Evolutionary conservation across 192 early-diverging fungal species (phyloP).

Genomic region (Neocallimastix lanati): DNA sequence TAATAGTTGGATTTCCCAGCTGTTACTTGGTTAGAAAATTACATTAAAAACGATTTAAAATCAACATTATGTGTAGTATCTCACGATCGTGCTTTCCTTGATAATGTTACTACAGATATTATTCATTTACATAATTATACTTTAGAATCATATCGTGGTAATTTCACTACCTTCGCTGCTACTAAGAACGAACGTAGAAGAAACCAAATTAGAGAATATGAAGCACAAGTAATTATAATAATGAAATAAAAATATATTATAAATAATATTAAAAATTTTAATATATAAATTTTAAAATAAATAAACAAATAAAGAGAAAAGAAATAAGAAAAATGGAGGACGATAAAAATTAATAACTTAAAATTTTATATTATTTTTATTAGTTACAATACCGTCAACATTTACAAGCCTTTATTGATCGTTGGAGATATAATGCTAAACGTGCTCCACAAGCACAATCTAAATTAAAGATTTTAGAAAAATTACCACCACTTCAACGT

Average conservation of each 20-base stretch:
- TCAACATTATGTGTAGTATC: slow-evolving; percentile 89
- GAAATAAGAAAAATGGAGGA: no score
- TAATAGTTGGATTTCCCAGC: slow-evolving; percentile 58
- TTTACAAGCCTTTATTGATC: slow-evolving; percentile 72
- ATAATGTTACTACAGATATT: slow-evolving; percentile 93
- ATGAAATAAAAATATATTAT: no score
- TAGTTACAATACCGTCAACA: background rate
- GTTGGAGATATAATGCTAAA: slow-evolving; percentile 98
- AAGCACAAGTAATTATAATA: slow-evolving; percentile 69
- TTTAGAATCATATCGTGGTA: slow-evolving; percentile 88
- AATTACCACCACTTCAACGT: slow-evolving; percentile 70
- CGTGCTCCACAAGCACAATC: slow-evolving; percentile 78
- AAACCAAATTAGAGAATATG: slow-evolving; percentile 84
- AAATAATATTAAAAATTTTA: no score
- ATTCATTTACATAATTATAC: slow-evolving; percentile 83
- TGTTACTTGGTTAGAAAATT: slow-evolving; percentile 93
- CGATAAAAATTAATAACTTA: background rate
- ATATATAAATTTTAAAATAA: no score
- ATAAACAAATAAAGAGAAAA: no score
- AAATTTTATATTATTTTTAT: background rate
- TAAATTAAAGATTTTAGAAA: slow-evolving; percentile 96
- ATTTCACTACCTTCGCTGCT: slow-evolving; percentile 74
- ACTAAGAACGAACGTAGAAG: slow-evolving; percentile 82
- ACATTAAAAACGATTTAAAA: slow-evolving; percentile 70
- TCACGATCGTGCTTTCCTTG: slow-evolving; percentile 93